A percentile compares a stretch with the other conserved stretches of the same genome.
These are phyloP conservation scores for Chalara sp. DNA, from an alignment of 2,329 filamentous ascomycete genomes.

Conservation along the genomic window DNA sequence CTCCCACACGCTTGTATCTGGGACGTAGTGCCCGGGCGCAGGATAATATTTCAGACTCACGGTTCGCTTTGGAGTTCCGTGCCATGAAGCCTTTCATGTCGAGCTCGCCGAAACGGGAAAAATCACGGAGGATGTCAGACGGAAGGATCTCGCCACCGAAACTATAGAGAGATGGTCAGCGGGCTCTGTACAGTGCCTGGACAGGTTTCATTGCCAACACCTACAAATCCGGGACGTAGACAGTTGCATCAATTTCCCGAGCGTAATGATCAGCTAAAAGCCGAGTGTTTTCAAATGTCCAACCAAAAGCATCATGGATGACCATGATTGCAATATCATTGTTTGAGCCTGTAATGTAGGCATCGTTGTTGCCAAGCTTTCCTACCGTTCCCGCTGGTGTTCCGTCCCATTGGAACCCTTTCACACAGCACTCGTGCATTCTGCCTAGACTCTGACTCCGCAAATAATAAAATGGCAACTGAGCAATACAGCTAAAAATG, in stretches of 20 bases:
- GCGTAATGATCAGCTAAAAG: background rate
- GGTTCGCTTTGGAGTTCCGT: background rate
- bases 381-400: background rate
- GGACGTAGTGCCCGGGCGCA: background rate
- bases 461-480: too few species aligned
- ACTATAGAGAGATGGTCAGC: background rate
- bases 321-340: background rate
- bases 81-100: background rate
- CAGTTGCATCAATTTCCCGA: background rate
- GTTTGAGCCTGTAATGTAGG: background rate
- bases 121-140: background rate
- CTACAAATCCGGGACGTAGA: background rate
- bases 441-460: background rate
- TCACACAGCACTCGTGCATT: background rate
- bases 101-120: background rate
- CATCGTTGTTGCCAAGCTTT: background rate
- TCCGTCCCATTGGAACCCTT: background rate
- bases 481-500: too few species aligned
- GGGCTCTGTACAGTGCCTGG: background rate
- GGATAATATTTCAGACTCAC: background rate
- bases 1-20: background rate
- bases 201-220: background rate
- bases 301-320: background rate
- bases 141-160: background rate
- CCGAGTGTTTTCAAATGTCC: background rate